phyloP scores from a whole-genome alignment of 352 stramenopile genomes.

The Globisporangium spinosum region DNA sequence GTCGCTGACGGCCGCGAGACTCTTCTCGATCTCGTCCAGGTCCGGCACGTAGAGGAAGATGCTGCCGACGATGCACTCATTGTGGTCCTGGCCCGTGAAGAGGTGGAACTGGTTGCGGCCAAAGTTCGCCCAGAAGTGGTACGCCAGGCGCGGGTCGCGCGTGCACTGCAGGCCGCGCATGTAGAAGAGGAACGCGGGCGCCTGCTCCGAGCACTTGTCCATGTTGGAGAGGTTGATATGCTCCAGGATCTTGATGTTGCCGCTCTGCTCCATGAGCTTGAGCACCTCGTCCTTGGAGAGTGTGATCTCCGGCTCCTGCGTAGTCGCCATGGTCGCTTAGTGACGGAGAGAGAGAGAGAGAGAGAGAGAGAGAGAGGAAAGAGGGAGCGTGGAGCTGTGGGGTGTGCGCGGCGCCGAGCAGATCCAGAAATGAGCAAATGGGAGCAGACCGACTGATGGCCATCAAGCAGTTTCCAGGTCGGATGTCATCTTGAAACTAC shows the following conservation, averaged over 20 bases:
- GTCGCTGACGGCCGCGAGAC: slow-evolving; percentile 34
- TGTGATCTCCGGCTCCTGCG: slow-evolving; percentile 20
- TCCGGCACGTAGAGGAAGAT: slow-evolving; percentile 64
- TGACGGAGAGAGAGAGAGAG: no score
- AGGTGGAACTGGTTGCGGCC: slow-evolving; percentile 71
- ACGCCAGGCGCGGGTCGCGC: slow-evolving; percentile 56
- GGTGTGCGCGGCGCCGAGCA: not conserved
- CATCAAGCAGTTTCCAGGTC: not conserved
- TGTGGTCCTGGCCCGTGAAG: slow-evolving; percentile 54
- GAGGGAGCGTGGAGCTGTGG: no score
- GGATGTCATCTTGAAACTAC: no score
- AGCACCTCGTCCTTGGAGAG: slow-evolving; percentile 50
- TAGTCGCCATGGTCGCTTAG: slow-evolving; percentile 16
- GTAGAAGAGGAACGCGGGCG: slow-evolving; percentile 55
- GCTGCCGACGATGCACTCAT: slow-evolving; percentile 50
- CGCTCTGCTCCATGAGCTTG: slow-evolving; percentile 43
- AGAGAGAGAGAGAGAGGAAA: no score
- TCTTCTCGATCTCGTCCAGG: slow-evolving; percentile 54
- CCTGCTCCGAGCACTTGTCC: slow-evolving; percentile 44
- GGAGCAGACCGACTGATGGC: not conserved
- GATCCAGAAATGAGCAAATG: not conserved
- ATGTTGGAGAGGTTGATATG: slow-evolving; percentile 69
- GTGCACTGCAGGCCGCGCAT: slow-evolving; percentile 60
- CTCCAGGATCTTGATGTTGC: slow-evolving; percentile 71
- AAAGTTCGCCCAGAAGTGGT: slow-evolving; percentile 71